These are phyloP conservation scores for Bromus sterilis DNA, from an alignment of 176 grass and related monocot species.

Conservation along the genomic window DNA sequence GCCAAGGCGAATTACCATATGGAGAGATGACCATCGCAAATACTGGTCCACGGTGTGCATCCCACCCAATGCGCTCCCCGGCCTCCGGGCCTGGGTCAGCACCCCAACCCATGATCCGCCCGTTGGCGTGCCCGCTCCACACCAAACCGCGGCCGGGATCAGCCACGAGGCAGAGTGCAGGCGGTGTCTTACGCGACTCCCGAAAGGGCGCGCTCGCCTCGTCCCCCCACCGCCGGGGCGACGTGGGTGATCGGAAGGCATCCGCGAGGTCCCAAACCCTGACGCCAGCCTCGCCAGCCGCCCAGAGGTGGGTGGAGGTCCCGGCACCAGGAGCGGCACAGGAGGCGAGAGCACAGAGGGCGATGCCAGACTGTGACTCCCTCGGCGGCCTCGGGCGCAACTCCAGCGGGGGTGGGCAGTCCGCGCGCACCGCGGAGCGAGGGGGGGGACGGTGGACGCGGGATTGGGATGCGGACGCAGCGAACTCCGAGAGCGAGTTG, in stretches of 20 bases:
- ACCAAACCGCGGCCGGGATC: slow-evolving; percentile 48
- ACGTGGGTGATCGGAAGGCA: slow-evolving; percentile 19
- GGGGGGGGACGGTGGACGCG: slow-evolving; percentile 24
- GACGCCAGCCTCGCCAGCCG: slow-evolving; percentile 52
- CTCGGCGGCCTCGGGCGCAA: slow-evolving; percentile 59
- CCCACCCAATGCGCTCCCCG: slow-evolving; percentile 48
- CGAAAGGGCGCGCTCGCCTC: slow-evolving; percentile 47
- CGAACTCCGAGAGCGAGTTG: slow-evolving; percentile 56
- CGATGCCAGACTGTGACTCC: slow-evolving; percentile 43
- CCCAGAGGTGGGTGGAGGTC: slow-evolving; percentile 31
- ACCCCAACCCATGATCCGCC: slow-evolving; percentile 55
- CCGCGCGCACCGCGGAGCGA: slow-evolving; percentile 21
- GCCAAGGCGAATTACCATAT: slow-evolving; percentile 42
- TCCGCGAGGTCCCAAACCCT: slow-evolving; percentile 54
- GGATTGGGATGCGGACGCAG: background rate
- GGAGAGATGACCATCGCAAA: slow-evolving; percentile 53
- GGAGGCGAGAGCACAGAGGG: slow-evolving; percentile 50
- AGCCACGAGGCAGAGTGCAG: slow-evolving; percentile 35
- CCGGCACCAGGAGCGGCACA: slow-evolving; percentile 5
- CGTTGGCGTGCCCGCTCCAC: slow-evolving; percentile 74
- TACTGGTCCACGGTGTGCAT: slow-evolving; percentile 47
- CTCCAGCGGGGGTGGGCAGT: slow-evolving; percentile 54
- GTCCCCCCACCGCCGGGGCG: slow-evolving; percentile 43
- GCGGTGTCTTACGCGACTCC: slow-evolving; percentile 46
- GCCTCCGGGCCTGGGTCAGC: slow-evolving; percentile 10